Conservation (phyloP, 2,329 filamentous ascomycete species). For the Fusarium fracticaudum region DNA sequence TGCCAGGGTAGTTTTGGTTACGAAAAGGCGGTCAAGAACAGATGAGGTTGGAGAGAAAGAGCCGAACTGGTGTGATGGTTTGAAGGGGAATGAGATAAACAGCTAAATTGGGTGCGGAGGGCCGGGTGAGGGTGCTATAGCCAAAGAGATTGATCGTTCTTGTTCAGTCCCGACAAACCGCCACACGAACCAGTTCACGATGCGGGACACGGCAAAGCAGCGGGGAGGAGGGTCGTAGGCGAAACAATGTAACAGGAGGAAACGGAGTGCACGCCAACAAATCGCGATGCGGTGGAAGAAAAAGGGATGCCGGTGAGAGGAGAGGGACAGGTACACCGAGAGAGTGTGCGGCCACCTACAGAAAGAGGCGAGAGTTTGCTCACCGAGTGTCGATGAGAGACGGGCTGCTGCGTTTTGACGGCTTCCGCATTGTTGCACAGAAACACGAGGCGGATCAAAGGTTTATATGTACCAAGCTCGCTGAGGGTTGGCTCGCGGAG, state of each 20-base stretch:
- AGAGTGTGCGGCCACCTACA: conserved; percentile 23
- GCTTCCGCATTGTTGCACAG: conserved; percentile 10
- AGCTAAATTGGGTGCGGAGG: not conserved
- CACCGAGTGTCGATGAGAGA: conserved; percentile 25
- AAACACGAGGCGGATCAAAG: conserved; percentile 23
- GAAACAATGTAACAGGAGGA: conserved; percentile 4
- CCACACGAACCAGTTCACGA: not conserved
- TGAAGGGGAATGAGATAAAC: not conserved
- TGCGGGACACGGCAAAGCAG: not conserved
- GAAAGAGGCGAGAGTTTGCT: conserved; percentile 27
- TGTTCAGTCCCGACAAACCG: conserved; percentile 2
- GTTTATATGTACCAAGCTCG: conserved; percentile 27
- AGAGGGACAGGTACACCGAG: not conserved
- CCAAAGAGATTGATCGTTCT: conserved; percentile 25
- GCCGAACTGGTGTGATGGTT: not conserved
- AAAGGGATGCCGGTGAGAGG: conserved; percentile 5
- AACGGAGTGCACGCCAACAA: not conserved
- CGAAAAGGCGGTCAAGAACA: conserved; percentile 22
- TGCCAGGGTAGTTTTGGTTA: not conserved
- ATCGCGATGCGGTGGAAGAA: not conserved
- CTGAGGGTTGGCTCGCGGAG: conserved; percentile 13
- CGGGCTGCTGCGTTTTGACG: conserved; percentile 29
- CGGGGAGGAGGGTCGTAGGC: not conserved
- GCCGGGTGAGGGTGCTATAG: conserved; percentile 4
- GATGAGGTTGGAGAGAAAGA: conserved; percentile 3